These are phyloP conservation scores for Trypanosoma grayi DNA, from an alignment of 208 protist genomes.

Conservation along the genomic window DNA sequence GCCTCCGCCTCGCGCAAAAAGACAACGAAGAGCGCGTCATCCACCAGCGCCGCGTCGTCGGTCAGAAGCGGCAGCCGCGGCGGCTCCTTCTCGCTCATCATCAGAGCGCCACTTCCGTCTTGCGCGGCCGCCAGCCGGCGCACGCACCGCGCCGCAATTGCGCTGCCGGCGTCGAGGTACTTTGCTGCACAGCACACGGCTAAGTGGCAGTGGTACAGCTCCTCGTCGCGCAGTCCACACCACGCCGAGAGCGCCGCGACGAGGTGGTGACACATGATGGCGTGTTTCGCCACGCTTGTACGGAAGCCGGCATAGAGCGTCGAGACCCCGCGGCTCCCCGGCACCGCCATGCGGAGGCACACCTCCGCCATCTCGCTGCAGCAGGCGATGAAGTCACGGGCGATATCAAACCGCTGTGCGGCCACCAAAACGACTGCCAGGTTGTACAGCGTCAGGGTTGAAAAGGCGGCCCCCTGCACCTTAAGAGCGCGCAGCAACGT, in stretches of 20 bases:
- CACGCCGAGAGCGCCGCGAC: conserved; percentile 68
- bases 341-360: conserved; percentile 31
- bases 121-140: conserved; percentile 38
- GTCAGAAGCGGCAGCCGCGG: conserved; percentile 32
- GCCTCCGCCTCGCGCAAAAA: conserved; percentile 9
- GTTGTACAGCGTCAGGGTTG: conserved; percentile 74
- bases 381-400: conserved; percentile 65
- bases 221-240: conserved; percentile 40
- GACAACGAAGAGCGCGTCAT: conserved; percentile 3
- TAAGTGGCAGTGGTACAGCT: conserved; percentile 75
- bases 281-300: conserved; percentile 43
- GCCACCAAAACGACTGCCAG: conserved; percentile 54
- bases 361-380: conserved; percentile 62
- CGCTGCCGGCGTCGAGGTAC: conserved; percentile 36
- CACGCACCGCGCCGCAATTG: conserved; percentile 31
- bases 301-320: conserved; percentile 26
- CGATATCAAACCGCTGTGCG: conserved; percentile 58
- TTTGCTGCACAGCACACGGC: conserved; percentile 60
- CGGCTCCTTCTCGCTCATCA: conserved; percentile 18
- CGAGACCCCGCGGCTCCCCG: not conserved
- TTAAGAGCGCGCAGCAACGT: conserved; percentile 51
- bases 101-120: conserved; percentile 5
- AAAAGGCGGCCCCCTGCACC: conserved; percentile 38
- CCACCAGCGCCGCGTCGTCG: conserved; percentile 20
- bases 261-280: conserved; percentile 69